Base-by-base conservation (phyloP, 176 grass and related monocot genomes). In the Typha latifolia region DNA sequence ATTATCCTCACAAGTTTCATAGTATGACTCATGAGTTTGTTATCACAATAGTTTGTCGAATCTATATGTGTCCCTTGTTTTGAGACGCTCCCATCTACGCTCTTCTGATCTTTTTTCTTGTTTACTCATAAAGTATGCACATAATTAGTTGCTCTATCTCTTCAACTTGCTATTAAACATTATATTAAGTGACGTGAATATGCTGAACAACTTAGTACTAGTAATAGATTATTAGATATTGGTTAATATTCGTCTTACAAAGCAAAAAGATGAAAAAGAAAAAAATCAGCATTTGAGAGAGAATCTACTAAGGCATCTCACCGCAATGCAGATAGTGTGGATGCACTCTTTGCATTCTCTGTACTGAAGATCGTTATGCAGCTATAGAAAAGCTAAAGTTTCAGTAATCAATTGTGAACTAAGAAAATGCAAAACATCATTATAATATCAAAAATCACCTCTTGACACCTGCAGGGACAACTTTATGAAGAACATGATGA, bases 401-500 rank as follows among this genome's bases (percentile, higher is more conserved):
- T 80, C 69, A 84, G 53, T 49, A 78, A 66, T 51, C 13, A 11
- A 50, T 61, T 47, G 56, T 20, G n/a, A 57, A 52, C 26, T 49
- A 14, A 43, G 63, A 47, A 21, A 64, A 53, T 51, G 63, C 21
- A 62, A 66, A 0, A n/a, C 31, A 37, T 50, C 49, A 67, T 32
- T 14, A 49, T 24, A 80, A 55, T 51, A 57, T 76, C 47, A 70
- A 69, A 62, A 74, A 27, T 37, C 11, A 97, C 94, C 94, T 97
- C 81, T 76, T 92, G 66, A 80, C 81, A 77, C 80, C 69, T 47
- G 83, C 66, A 3, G 85, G 79, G 69, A 86, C 79, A 52, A 84
- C 82, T 62, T 79, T 90, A 66, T 92, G 94, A 63, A 97, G 82
- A 79, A 97, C 78, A 56, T 97, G 94, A 84, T 97, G 94, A 84